Evolutionary conservation across 371 early-diverging fungal genomes (phyloP).

Genomic region (Mucor velutinosus): DNA sequence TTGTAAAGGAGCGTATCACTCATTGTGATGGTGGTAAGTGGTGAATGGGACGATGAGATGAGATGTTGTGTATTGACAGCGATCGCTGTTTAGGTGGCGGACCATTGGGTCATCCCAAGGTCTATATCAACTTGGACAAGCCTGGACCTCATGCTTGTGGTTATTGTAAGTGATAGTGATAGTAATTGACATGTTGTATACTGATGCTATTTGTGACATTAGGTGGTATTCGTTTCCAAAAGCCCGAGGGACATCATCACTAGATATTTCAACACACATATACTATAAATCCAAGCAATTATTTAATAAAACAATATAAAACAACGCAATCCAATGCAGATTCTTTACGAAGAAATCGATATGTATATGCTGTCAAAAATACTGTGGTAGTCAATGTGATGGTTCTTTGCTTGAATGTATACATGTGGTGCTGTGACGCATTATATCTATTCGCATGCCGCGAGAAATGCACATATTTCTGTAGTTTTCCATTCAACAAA

Average conservation of each 20-base stretch:
- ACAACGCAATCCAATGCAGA: not conserved
- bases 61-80: not conserved
- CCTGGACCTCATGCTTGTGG: conserved; percentile 75
- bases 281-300: not conserved
- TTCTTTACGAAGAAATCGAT: no score
- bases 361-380: not conserved
- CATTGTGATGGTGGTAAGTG: conserved; percentile 86
- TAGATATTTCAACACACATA: conserved; percentile 17
- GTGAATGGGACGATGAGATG: not conserved
- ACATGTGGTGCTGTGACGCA: not conserved
- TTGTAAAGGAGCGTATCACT: conserved; percentile 74
- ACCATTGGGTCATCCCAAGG: conserved; percentile 91
- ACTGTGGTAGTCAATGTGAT: no score
- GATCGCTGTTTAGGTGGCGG: conserved; percentile 70
- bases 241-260: conserved; percentile 60
- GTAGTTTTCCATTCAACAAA: not conserved
- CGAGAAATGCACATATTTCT: conserved; percentile 4
- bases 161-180: conserved; percentile 67
- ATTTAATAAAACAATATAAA: conserved; percentile 1
- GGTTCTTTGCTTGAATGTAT: not conserved
- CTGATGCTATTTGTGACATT: not conserved
- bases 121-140: conserved; percentile 90
- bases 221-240: conserved; percentile 81
- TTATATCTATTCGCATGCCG: not conserved
- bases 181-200: not conserved